phyloP scores from a whole-genome alignment of 345 rosid species.

The Anastatica hierochuntica region DNA sequence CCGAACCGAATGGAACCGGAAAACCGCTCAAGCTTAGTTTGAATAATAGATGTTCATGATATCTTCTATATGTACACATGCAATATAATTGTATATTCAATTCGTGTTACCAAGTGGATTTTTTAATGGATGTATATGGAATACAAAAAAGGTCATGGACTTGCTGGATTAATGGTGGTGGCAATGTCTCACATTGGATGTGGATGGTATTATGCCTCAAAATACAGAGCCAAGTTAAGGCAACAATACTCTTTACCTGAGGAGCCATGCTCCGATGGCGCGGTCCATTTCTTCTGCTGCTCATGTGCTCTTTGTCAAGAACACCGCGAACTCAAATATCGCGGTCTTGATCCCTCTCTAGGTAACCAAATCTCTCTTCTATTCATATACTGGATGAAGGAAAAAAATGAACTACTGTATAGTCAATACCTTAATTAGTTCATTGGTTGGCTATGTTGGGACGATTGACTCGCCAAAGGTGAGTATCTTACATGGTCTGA shows the following conservation, averaged over 20 bases:
- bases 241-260: conserved; percentile 21
- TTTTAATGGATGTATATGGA: background rate
- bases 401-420: no score
- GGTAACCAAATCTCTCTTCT: conserved; percentile 5
- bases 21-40: no score
- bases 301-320: conserved; percentile 26
- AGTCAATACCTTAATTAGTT: no score
- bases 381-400: no score
- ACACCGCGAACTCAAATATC: conserved; percentile 22
- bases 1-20: no score
- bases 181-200: conserved; percentile 26
- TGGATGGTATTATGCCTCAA: conserved; percentile 26
- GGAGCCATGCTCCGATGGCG: conserved; percentile 22
- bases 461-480: no score
- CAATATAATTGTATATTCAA: no score
- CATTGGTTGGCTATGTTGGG: no score
- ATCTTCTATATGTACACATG: no score
- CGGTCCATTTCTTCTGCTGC: conserved; percentile 21
- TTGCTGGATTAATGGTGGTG: conserved; percentile 14
- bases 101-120: background rate
- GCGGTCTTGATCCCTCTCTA: conserved; percentile 26
- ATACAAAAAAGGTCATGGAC: conserved; percentile 14
- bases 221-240: conserved; percentile 22
- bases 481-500: no score
- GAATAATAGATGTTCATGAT: no score